A percentile compares a stretch with the other conserved stretches of the same genome.
phyloP scores from a whole-genome alignment of 2,329 filamentous ascomycete genomes.

The Aureobasidium subglaciale region DNA sequence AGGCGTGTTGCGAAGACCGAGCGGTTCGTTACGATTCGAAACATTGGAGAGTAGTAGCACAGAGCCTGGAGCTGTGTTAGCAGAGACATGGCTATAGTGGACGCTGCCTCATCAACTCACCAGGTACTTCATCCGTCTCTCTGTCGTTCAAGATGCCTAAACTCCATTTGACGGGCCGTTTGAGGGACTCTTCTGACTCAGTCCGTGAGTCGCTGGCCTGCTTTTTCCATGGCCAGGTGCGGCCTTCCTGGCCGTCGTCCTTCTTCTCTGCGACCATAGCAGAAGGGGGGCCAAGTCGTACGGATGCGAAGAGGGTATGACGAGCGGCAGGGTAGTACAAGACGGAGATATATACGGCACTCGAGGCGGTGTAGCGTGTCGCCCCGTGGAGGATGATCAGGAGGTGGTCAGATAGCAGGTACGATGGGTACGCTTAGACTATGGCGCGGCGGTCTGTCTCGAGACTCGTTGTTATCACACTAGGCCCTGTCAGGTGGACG shows the following conservation, averaged over 20 bases:
- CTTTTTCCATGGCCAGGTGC: slow-evolving; percentile 39
- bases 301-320: not conserved
- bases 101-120: slow-evolving; percentile 39
- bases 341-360: not conserved
- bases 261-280: slow-evolving; percentile 10
- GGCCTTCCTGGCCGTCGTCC: not conserved
- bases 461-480: slow-evolving; percentile 2
- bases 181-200: slow-evolving; percentile 15
- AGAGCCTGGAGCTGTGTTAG: slow-evolving; percentile 40
- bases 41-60: slow-evolving; percentile 51
- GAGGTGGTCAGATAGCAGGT: not conserved
- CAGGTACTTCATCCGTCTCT: slow-evolving; percentile 79
- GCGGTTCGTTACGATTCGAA: slow-evolving; percentile 54
- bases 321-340: not conserved
- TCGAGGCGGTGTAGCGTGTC: not conserved
- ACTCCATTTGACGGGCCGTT: slow-evolving; percentile 39
- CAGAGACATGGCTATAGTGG: not conserved
- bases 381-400: not conserved
- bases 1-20: slow-evolving; percentile 57
- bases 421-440: not conserved
- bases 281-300: not conserved
- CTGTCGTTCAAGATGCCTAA: slow-evolving; percentile 79
- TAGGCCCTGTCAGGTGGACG: slow-evolving; percentile 9
- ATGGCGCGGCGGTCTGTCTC: slow-evolving; percentile 10
- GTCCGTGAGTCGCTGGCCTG: slow-evolving; percentile 40